Base-by-base conservation (phyloP, 108 stramenopile genomes). In the Pseudonitzschia pungens region DNA sequence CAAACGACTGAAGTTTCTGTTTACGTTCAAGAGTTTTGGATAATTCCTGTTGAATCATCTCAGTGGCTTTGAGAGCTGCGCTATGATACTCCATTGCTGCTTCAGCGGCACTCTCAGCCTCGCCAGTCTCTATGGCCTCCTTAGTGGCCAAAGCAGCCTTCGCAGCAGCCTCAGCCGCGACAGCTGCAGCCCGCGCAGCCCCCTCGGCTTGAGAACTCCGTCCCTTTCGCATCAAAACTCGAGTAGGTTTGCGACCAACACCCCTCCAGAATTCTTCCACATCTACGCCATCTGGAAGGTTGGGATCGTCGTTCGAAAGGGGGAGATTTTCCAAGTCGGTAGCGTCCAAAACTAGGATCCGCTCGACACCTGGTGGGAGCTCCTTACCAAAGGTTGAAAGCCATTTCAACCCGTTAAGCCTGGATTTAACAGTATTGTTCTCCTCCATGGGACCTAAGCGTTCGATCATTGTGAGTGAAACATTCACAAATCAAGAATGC, bases 321-420 rank as follows among this genome's bases (percentile, higher is more conserved):
- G 94, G 94, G 5, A 95, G 79, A 43, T 90, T 87, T 44, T 81
- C 67, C 27, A 95, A 58, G 68, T 95, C 94, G 20, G 91, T 95
- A 2, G 91, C 94, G 79, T 95, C 94, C 84, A 95, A 81, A 12
- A 95, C 94, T 26, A 95, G 70, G 64, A 95, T 81, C 10, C 91
- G 75, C 78, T 95, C 94, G 33, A 95, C 94, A 29, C 80, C 84
- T 0, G 87, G 77, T 0, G 89, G 91, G 5, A 95, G 77, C 20
- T 72, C 72, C 33, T 68, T 76, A 8, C 94, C 94, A 20, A 87
- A 74, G n/a, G 87, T 84, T 43, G 91, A 81, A 20, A 95, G 65
- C 94, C 94, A 95, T 58, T 82, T 86, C 11, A 95, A 73, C 1
- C 94, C 94, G 69, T 83, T 86, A 45, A 94, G 74, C 26, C 92